These are phyloP conservation scores for Eucalyptus cloeziana DNA, from an alignment of 345 rosid genomes.

Conservation along the genomic window DNA sequence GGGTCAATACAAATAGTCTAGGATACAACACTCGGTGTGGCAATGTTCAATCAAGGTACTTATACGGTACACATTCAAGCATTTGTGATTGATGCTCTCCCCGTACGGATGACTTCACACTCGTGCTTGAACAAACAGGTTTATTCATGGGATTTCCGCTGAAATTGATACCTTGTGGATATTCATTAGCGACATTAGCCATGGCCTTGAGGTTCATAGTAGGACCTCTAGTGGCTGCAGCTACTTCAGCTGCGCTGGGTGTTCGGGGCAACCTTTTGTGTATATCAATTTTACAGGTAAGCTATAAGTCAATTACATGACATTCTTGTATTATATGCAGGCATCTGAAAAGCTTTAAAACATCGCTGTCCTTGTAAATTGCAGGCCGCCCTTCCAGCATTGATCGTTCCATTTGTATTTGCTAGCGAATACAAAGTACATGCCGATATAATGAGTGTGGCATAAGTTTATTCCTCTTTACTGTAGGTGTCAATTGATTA, in stretches of 20 bases:
- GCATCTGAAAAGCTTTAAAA: not conserved
- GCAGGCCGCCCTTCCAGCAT: slow-evolving; percentile 72
- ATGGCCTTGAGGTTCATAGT: not conserved
- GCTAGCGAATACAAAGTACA: slow-evolving; percentile 62
- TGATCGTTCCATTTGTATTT: slow-evolving; percentile 59
- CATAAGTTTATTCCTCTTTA: slow-evolving; percentile 18
- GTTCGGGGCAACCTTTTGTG: not conserved
- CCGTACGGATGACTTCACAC: too few species aligned
- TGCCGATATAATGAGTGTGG: slow-evolving; percentile 59
- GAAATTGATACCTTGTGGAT: not conserved
- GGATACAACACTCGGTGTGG: slow-evolving; percentile 6
- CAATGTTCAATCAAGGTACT: slow-evolving; percentile 5
- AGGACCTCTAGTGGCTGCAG: slow-evolving; percentile 5
- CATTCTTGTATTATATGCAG: not conserved
- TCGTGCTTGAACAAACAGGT: not conserved
- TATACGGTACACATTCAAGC: not conserved
- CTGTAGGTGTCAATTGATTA: not conserved
- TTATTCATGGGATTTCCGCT: slow-evolving; percentile 6
- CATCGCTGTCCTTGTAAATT: not conserved
- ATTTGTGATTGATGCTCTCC: not conserved
- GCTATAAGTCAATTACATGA: too few species aligned
- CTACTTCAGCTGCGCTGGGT: not conserved
- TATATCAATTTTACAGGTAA: not conserved
- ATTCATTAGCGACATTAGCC: not conserved
- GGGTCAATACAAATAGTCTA: not conserved